These are phyloP conservation scores for Lipomyces orientalis DNA, from an alignment of 805 yeast species.

Conservation along the genomic window DNA sequence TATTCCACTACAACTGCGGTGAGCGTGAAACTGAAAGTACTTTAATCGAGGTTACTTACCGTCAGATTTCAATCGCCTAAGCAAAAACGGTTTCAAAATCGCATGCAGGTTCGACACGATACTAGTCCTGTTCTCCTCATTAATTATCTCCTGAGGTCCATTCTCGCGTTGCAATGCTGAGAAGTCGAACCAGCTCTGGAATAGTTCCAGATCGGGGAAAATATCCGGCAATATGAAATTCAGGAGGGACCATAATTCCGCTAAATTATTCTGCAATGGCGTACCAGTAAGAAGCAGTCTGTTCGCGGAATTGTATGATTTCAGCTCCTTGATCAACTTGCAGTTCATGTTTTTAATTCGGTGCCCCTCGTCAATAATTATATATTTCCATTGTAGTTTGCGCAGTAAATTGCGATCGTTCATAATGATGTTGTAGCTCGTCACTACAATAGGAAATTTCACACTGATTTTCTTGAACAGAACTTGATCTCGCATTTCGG, in stretches of 20 bases:
- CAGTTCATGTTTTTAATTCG: conserved; percentile 85
- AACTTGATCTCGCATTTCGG: conserved; percentile 47
- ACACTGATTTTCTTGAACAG: conserved; percentile 40
- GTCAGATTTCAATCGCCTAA: conserved; percentile 78
- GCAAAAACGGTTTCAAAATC: conserved; percentile 83
- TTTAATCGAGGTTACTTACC: conserved; percentile 2
- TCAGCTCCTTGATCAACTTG: conserved; percentile 71
- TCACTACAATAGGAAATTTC: conserved; percentile 61
- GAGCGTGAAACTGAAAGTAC: neutral
- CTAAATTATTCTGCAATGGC: conserved; percentile 87
- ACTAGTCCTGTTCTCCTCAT: conserved; percentile 61
- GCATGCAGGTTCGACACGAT: conserved; percentile 81
- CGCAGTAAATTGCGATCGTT: conserved; percentile 68
- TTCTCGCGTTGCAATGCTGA: conserved; percentile 47
- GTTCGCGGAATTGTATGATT: conserved; percentile 63
- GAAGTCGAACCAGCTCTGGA: conserved; percentile 94
- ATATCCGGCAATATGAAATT: conserved; percentile 93
- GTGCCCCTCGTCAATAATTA: conserved; percentile 96
- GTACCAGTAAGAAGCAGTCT: conserved; percentile 91
- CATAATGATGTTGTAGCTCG: conserved; percentile 77
- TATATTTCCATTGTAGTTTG: conserved; percentile 70
- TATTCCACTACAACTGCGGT: conserved; percentile 54
- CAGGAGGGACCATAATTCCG: conserved; percentile 89
- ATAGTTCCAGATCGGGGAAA: conserved; percentile 84
- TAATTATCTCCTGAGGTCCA: conserved; percentile 59